These are phyloP conservation scores for Kingdonia uniflora DNA, from an alignment of 164 flowering plant species.

Conservation along the genomic window DNA sequence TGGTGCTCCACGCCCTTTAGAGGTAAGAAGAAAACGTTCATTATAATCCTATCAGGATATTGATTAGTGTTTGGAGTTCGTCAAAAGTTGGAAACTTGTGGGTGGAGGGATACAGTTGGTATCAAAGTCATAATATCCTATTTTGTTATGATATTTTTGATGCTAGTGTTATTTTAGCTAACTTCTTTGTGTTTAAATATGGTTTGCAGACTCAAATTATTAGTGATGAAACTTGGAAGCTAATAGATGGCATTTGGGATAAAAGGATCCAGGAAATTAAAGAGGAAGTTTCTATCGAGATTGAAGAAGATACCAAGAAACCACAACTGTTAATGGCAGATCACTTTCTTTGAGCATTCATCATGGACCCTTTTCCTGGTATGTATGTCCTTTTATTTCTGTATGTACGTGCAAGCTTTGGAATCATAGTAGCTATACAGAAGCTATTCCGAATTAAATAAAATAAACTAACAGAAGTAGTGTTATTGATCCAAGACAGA, in stretches of 20 bases:
- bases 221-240: conserved; percentile 88
- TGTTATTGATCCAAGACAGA: too few species aligned
- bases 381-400: conserved; percentile 15
- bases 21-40: conserved; percentile 28
- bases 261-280: conserved; percentile 66
- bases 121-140: too few species aligned
- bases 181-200: not conserved
- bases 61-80: not conserved
- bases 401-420: too few species aligned
- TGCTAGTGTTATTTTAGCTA: too few species aligned
- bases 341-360: conserved; percentile 49
- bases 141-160: too few species aligned
- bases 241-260: conserved; percentile 82
- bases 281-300: conserved; percentile 33
- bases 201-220: conserved; percentile 66
- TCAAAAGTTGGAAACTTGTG: too few species aligned
- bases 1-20: conserved; percentile 95
- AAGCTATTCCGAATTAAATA: too few species aligned
- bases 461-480: too few species aligned
- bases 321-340: conserved; percentile 68
- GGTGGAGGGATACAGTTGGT: too few species aligned
- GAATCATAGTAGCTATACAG: too few species aligned
- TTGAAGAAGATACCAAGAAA: conserved; percentile 51
- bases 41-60: not conserved
- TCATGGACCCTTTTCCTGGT: conserved; percentile 16